phyloP scores from a whole-genome alignment of 2,329 filamentous ascomycete species.

The Scedosporium aurantiacum region DNA sequence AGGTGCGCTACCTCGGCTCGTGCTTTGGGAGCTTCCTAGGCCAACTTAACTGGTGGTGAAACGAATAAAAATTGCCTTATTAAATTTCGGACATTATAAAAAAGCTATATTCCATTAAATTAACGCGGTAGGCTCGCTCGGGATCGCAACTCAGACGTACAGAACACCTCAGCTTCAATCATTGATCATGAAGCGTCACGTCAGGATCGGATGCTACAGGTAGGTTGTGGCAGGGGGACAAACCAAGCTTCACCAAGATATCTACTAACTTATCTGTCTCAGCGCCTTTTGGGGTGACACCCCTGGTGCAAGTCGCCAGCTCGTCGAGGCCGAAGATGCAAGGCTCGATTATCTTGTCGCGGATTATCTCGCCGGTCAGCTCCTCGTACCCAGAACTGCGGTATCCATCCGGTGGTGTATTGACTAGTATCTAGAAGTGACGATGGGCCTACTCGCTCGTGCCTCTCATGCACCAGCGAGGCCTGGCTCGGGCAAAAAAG shows the following conservation, averaged over 20 bases:
- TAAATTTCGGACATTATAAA: background rate
- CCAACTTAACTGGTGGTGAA: background rate
- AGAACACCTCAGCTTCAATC: background rate
- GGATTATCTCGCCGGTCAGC: conserved; percentile 4
- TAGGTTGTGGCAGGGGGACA: background rate
- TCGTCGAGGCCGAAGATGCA: conserved; percentile 5
- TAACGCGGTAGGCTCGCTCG: background rate
- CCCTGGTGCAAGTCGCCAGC: conserved; percentile 4
- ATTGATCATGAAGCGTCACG: background rate
- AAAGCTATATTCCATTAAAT: background rate
- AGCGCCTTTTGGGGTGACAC: conserved; percentile 7
- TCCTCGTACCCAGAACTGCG: background rate
- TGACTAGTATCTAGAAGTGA: background rate
- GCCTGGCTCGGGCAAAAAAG: background rate
- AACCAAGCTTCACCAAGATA: background rate
- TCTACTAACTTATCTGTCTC: background rate
- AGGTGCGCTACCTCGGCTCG: background rate
- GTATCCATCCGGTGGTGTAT: background rate
- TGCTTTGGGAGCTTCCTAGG: background rate
- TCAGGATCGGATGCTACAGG: conserved; percentile 8
- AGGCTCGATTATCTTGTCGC: conserved; percentile 5
- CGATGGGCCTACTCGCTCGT: conserved; percentile 5
- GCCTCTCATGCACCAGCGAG: background rate
- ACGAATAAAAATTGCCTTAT: background rate
- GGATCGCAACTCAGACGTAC: background rate